Evolutionary conservation across 1,284 basidiomycete genomes (phyloP).

Genomic region (Erythrobasidium hasegawianum): DNA sequence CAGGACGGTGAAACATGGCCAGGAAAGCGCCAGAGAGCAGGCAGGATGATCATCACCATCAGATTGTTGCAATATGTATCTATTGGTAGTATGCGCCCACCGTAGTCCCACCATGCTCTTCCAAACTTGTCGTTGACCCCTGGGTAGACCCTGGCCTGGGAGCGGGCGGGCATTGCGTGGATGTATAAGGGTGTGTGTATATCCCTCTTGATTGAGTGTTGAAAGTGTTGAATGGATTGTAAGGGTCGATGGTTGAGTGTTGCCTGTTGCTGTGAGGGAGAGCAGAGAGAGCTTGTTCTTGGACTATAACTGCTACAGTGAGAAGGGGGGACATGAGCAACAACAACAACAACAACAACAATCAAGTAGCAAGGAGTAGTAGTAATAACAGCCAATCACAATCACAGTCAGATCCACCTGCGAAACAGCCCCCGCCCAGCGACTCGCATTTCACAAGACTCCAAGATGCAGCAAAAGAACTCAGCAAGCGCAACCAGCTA

Average conservation of each 20-base stretch:
- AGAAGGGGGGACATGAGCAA: background rate
- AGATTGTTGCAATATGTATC: constrained; percentile 11
- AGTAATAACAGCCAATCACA: no score
- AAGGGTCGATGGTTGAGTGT: no score
- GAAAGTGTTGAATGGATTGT: no score
- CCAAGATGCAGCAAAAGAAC: constrained; percentile 12
- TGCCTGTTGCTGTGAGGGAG: no score
- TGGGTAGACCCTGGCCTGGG: constrained; percentile 56
- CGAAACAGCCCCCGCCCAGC: no score
- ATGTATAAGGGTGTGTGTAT: no score
- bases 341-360: constrained; percentile 26
- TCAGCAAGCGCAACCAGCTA: constrained; percentile 14
- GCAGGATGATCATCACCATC: constrained; percentile 19
- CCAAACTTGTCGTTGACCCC: constrained; percentile 60
- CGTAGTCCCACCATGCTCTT: constrained; percentile 60
- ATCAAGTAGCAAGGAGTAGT: no score
- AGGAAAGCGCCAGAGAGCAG: background rate
- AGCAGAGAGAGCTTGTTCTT: no score
- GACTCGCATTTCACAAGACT: constrained; percentile 18
- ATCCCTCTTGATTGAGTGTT: no score
- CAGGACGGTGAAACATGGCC: no score
- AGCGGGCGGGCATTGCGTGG: constrained; percentile 23
- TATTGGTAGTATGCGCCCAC: constrained; percentile 46
- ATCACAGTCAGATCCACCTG: no score
- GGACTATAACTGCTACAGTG: no score